phyloP scores from a whole-genome alignment of 768 basidiomycete species.

The Rubroboletus satanas region DNA sequence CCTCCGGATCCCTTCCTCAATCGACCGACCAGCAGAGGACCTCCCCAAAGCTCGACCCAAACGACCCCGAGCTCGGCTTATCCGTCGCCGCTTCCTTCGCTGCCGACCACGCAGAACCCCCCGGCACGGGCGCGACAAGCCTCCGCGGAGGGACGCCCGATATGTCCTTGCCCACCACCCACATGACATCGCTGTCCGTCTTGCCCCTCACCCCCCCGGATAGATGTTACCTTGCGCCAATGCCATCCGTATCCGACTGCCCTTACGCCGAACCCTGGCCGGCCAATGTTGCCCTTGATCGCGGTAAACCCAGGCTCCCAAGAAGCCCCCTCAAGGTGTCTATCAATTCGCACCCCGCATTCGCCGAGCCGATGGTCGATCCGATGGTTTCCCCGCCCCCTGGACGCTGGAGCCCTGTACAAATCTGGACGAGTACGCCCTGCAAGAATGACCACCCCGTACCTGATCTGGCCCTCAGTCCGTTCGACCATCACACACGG shows the following conservation, averaged over 20 bases:
- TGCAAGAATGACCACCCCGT: slow-evolving; percentile 4
- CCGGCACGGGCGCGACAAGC: neutral
- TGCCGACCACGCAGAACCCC: neutral
- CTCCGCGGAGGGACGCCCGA: slow-evolving; percentile 9
- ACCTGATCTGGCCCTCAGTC: neutral
- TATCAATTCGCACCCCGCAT: neutral
- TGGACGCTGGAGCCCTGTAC: slow-evolving; percentile 10
- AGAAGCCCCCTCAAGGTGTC: slow-evolving; percentile 25
- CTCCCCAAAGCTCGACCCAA: slow-evolving; percentile 16
- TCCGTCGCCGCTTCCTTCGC: neutral
- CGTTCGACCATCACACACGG: neutral
- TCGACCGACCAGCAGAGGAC: slow-evolving; percentile 9
- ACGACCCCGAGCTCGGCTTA: slow-evolving; percentile 18
- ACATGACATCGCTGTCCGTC: slow-evolving; percentile 4
- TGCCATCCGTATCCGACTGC: slow-evolving; percentile 17
- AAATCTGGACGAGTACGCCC: slow-evolving; percentile 28
- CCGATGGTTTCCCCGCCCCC: slow-evolving; percentile 11
- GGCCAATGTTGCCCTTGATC: slow-evolving; percentile 1
- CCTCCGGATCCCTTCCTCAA: neutral
- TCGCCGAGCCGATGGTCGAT: slow-evolving; percentile 1
- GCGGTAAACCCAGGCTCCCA: slow-evolving; percentile 5
- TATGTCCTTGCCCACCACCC: slow-evolving; percentile 6
- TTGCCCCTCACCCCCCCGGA: slow-evolving; percentile 26
- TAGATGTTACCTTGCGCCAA: slow-evolving; percentile 18
- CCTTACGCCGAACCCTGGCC: slow-evolving; percentile 25